Base-by-base conservation (phyloP, 805 yeast genomes). In the Candida lessepsii region DNA sequence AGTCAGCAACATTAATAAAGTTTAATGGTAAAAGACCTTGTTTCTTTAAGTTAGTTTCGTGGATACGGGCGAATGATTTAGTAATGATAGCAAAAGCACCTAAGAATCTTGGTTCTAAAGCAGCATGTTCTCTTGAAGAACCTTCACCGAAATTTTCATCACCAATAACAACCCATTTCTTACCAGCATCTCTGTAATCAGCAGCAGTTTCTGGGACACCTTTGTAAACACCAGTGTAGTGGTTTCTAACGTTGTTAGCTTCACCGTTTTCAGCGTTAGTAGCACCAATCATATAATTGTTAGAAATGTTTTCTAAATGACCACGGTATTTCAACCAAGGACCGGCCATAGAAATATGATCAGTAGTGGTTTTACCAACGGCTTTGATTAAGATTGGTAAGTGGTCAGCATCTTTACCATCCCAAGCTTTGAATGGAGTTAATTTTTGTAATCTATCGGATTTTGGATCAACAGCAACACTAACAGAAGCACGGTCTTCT, bases 321-420 rank as follows among this genome's bases (percentile, higher is more conserved):
- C 99, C 99, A 80, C 97, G 87, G 91, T 91, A 91, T 78, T 91
- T 91, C 80, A 91, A 86, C 99, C 99, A 91, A 65, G 98, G 97
- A 75, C 99, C 99, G 64, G 99, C 99, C 95, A 88, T 90, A 61
- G 98, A 91, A 61, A 91, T 91, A 76, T 91, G 99, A 76, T 91
- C 99, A 57, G 99, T 91, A 60, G 99, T 91, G 68, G 97, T 90
- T 81, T 91, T 91, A 75, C 97, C 98, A 49, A 83, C 75, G 54
- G 96, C 86, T 77, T 93, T 91, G 73, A 91, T 87, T 73, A 91
- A 82, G 58, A 91, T 91, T 71, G 96, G 97, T 78, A 91, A 73
- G 63, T 76, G 76, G 53, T 68, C 64, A 58, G 95, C 88, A 65
- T 91, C 98, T 78, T 88, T 85, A 67, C 97, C 97, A 65, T 91